Evolutionary conservation across 257 asterid species (phyloP).

Genomic region (Dorcoceras hygrometricum): DNA sequence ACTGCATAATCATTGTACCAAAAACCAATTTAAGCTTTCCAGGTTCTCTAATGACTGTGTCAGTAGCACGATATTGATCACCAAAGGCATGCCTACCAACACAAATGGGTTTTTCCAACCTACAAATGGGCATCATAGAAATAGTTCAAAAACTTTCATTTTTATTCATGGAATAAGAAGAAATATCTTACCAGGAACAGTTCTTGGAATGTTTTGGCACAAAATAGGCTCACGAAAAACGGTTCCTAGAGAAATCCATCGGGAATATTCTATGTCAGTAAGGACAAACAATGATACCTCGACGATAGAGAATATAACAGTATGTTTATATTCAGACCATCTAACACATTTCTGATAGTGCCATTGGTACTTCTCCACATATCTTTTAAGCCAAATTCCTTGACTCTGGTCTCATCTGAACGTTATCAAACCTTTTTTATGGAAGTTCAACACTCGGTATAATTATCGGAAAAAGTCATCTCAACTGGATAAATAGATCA

Average conservation of each 20-base stretch:
- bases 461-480: too few relatives aligned
- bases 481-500: too few relatives aligned
- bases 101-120: constrained; percentile 96
- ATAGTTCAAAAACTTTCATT: constrained; percentile 13
- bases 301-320: constrained; percentile 10
- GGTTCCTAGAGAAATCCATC: constrained; percentile 52
- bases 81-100: constrained; percentile 97
- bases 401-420: constrained; percentile 82
- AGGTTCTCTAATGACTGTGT: constrained; percentile 62
- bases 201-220: constrained; percentile 76
- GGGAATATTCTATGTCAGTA: constrained; percentile 19
- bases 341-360: constrained; percentile 81
- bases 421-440: constrained; percentile 5
- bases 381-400: constrained; percentile 76
- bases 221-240: constrained; percentile 91
- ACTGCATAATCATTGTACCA: constrained; percentile 46
- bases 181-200: constrained; percentile 64
- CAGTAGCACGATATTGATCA: constrained; percentile 92
- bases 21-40: constrained; percentile 91
- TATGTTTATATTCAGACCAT: constrained; percentile 45
- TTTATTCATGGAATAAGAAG: constrained; percentile 23
- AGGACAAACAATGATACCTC: constrained; percentile 2
- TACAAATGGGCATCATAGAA: constrained; percentile 31
- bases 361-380: constrained; percentile 98
- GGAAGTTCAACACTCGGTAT: too few relatives aligned